Evolutionary conservation across 2,329 filamentous ascomycete genomes (phyloP).

Genomic region (Ilyonectria destructans): DNA sequence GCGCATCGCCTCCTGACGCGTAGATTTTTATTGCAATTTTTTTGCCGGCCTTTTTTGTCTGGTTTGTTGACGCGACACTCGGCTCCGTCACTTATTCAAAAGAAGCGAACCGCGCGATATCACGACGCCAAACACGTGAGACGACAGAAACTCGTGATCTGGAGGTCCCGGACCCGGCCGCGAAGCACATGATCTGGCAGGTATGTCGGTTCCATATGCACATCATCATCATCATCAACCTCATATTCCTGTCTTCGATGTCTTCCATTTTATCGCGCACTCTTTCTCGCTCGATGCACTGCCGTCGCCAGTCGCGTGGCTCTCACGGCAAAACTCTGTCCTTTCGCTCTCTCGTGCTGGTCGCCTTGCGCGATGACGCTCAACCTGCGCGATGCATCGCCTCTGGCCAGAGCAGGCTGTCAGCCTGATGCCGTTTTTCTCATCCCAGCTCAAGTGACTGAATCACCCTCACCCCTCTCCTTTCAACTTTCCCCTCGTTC

Average conservation of each 20-base stretch:
- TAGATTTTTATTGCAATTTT: conserved; percentile 31
- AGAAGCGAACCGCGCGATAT: conserved; percentile 59
- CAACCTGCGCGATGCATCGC: conserved; percentile 19
- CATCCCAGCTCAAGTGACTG: conserved; percentile 41
- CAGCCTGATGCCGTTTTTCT: conserved; percentile 8
- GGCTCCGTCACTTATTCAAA: conserved; percentile 51
- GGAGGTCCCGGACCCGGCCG: conserved; percentile 47
- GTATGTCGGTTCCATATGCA: conserved; percentile 57
- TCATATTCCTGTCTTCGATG: conserved; percentile 26
- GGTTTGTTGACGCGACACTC: conserved; percentile 37
- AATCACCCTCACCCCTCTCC: conserved; percentile 43
- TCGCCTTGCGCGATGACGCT: conserved; percentile 19
- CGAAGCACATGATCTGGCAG: conserved; percentile 63
- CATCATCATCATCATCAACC: conserved; percentile 28
- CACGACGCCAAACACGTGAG: conserved; percentile 66
- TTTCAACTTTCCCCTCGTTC: conserved; percentile 18
- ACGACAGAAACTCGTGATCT: conserved; percentile 63
- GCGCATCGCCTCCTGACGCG: conserved; percentile 36
- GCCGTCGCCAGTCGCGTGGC: conserved; percentile 24
- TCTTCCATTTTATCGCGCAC: conserved; percentile 17
- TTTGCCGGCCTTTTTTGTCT: conserved; percentile 27
- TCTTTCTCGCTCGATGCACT: background rate
- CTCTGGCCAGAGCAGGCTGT: conserved; percentile 15
- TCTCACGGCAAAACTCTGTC: conserved; percentile 17
- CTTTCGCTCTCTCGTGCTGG: conserved; percentile 10